Evolutionary conservation across 2,329 filamentous ascomycete genomes (phyloP), one percentile per base, ranked within the genome.

Genomic region (Aspergillus pseudoterreus): DNA sequence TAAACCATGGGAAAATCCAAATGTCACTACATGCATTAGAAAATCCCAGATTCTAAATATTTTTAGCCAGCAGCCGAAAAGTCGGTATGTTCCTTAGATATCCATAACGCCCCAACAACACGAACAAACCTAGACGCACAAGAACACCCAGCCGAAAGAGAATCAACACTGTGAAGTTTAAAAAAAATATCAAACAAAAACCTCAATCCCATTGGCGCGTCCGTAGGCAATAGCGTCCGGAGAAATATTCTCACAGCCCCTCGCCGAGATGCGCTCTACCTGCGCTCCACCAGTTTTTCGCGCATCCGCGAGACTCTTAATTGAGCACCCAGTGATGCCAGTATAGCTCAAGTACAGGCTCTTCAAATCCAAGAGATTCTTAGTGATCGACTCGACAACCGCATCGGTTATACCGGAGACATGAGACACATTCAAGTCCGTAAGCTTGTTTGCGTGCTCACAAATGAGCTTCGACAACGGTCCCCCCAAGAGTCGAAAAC

Each of bases 181-280:
- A 30, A 30, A 2, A 35, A 12, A n/a, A 17, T n/a, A 17, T 45
- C n/a, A 39, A 21, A 12, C 11, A 15, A 50, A 41, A 17, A 69
- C 58, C 10, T 63, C 56, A 36, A 70, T 47, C 3, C 66, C 67
- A 36, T 50, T 57, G 10, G 57, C 54, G 5, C 67, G 60, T 14
- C 67, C 69, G 50, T 69, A 71, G 6, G 59, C 59, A 17, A 70
- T 51, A 6, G 69, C 69, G 58, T 71, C 69, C 4, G 57, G 58
- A 8, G 68, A 70, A 0, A 71, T 56, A 15, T 53, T 41, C 27
- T 67, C 63, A 30, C 69, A 71, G 8, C 59, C 61, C 17, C 50
- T 62, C 4, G 65, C 47, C 47, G 59, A 53, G 17, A 71, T 22
- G 1, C 52, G 50, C n/a, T 68, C 57, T n/a, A 71, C 46, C n/a